These are phyloP conservation scores for Drechslera avenae DNA, from an alignment of 2,329 filamentous ascomycete species.

Conservation along the genomic window DNA sequence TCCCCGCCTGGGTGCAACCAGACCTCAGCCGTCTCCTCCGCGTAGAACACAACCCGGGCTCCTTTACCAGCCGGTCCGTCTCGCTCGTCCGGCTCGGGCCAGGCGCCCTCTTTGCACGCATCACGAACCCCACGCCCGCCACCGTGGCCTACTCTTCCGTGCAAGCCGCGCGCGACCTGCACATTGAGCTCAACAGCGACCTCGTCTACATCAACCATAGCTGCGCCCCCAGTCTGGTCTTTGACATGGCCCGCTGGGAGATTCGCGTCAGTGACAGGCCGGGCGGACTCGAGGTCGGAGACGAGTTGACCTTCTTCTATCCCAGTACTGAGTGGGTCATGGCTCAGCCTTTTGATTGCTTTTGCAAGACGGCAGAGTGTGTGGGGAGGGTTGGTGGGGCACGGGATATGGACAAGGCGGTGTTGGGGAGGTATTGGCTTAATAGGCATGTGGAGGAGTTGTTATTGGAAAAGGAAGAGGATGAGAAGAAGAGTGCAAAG, in stretches of 20 bases:
- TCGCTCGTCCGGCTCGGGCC: constrained; percentile 58
- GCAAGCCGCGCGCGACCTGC: constrained; percentile 54
- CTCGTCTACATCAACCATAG: constrained; percentile 64
- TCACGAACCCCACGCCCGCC: constrained; percentile 54
- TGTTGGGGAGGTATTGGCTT: constrained; percentile 61
- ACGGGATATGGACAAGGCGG: constrained; percentile 60
- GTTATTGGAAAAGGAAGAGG: constrained; percentile 35
- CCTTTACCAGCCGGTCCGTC: constrained; percentile 52
- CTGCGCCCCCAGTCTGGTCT: constrained; percentile 58
- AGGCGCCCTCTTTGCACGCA: constrained; percentile 56
- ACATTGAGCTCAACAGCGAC: constrained; percentile 63
- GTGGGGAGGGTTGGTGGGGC: constrained; percentile 68
- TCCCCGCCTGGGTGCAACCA: constrained; percentile 46
- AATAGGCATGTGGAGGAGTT: constrained; percentile 41
- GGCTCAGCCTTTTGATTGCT: constrained; percentile 72
- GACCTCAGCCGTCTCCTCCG: constrained; percentile 48
- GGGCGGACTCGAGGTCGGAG: constrained; percentile 43
- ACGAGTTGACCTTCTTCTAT: constrained; percentile 68
- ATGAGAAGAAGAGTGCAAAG: not conserved
- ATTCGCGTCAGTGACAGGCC: constrained; percentile 58
- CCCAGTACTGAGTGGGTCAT: constrained; percentile 76
- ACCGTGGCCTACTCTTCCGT: constrained; percentile 58
- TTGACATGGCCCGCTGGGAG: constrained; percentile 57
- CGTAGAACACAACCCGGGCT: constrained; percentile 47
- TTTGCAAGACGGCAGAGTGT: constrained; percentile 64